Percentiles rank a stretch among this genome's conserved stretches.
Evolutionary conservation across 2,329 filamentous ascomycete genomes (phyloP).

Genomic region (Elsinoe ampelina): DNA sequence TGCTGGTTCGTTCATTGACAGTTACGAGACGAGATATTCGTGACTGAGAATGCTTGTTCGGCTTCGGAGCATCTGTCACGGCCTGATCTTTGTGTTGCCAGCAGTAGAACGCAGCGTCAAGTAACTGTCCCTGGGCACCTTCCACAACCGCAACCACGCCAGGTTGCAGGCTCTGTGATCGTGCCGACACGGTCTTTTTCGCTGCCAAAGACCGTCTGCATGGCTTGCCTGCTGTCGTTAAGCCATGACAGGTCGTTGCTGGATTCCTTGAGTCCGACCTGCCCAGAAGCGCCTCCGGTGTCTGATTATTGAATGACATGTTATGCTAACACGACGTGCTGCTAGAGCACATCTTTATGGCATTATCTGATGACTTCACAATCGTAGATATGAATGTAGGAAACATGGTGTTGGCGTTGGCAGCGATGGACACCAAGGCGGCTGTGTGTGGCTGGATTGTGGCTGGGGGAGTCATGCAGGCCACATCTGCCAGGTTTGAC

Average conservation of each 20-base stretch:
- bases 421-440: not conserved
- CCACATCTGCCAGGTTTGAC: not conserved
- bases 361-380: too few relatives aligned
- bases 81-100: conserved; percentile 95
- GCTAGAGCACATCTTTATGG: too few relatives aligned
- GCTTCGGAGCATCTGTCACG: conserved; percentile 27
- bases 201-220: conserved; percentile 65
- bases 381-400: too few relatives aligned
- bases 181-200: conserved; percentile 29
- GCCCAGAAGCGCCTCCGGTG: conserved; percentile 69
- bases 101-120: conserved; percentile 62
- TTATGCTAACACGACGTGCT: not conserved
- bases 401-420: not conserved
- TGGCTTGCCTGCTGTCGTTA: conserved; percentile 71
- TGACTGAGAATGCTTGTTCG: conserved; percentile 15
- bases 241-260: conserved; percentile 74
- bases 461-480: conserved; percentile 3
- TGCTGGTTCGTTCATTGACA: conserved; percentile 59
- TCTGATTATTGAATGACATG: conserved; percentile 30
- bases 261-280: conserved; percentile 81
- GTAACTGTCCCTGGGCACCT: conserved; percentile 45
- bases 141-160: conserved; percentile 35
- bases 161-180: conserved; percentile 22
- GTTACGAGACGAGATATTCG: conserved; percentile 27
- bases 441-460: conserved; percentile 12